Evolutionary conservation across 768 basidiomycete species (phyloP).

Genomic region (Calocybe indica): DNA sequence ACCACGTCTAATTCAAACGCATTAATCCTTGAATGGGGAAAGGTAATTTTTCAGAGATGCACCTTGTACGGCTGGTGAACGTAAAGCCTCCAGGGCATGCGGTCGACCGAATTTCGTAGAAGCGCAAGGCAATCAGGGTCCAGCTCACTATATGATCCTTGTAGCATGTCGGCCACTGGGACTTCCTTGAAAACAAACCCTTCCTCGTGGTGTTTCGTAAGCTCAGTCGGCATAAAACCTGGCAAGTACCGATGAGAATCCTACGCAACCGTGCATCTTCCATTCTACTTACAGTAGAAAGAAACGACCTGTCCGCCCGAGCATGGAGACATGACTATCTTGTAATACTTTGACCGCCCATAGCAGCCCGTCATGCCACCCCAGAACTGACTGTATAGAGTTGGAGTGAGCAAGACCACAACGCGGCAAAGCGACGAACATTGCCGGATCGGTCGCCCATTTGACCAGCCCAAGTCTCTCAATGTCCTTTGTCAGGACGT

Average conservation of each 20-base stretch:
- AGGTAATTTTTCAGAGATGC: background rate
- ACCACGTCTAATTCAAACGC: constrained; percentile 12
- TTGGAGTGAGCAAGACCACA: background rate
- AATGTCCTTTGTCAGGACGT: constrained; percentile 20
- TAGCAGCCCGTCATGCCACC: constrained; percentile 21
- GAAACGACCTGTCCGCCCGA: constrained; percentile 23
- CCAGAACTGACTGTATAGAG: constrained; percentile 22
- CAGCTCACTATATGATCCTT: constrained; percentile 21
- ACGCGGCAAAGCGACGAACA: constrained; percentile 11
- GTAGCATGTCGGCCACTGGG: constrained; percentile 21
- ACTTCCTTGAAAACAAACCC: constrained; percentile 25
- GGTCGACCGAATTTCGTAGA: constrained; percentile 21
- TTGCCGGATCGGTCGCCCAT: constrained; percentile 23
- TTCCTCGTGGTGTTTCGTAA: constrained; percentile 25
- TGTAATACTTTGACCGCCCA: constrained; percentile 25
- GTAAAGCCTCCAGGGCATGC: constrained; percentile 29
- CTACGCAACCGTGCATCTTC: too few relatives aligned
- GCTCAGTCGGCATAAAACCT: constrained; percentile 28
- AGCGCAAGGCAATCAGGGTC: constrained; percentile 23
- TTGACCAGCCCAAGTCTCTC: constrained; percentile 22
- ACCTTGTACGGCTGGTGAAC: constrained; percentile 25
- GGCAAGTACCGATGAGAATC: background rate
- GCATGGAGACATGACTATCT: constrained; percentile 28
- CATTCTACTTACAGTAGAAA: constrained; percentile 18
- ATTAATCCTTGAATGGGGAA: background rate